Conservation (phyloP, 2,329 filamentous ascomycete genomes). For the Xylariaceae sp. region DNA sequence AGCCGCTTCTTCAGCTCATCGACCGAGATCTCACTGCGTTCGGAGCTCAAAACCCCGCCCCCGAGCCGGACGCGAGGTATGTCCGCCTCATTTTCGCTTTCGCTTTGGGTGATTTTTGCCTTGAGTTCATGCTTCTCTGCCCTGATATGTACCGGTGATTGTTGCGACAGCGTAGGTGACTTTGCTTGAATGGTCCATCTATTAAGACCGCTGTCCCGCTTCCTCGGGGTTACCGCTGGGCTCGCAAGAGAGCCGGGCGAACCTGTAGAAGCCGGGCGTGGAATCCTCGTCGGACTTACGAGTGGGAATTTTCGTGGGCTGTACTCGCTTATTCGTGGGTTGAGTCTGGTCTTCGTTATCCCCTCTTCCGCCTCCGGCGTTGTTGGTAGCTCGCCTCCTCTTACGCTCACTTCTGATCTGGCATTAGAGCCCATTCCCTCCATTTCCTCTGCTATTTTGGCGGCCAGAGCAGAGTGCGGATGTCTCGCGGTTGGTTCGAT, state of each 20-base stretch:
- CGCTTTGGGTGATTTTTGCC: background rate
- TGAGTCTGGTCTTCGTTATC: background rate
- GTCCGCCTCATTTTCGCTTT: background rate
- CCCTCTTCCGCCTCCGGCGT: background rate
- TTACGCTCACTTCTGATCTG: background rate
- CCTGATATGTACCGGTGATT: background rate
- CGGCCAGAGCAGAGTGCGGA: conserved; percentile 1
- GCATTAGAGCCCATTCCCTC: background rate
- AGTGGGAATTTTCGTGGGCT: conserved; percentile 7
- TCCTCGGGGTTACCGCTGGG: conserved; percentile 1
- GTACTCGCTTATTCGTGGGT: conserved; percentile 3
- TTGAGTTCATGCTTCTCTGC: background rate
- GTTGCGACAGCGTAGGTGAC: background rate
- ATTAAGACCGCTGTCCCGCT: background rate
- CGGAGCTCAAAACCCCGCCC: conserved; percentile 8
- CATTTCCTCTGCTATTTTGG: background rate
- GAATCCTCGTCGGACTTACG: conserved; percentile 6
- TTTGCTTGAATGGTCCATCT: background rate
- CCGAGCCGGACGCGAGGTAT: conserved; percentile 3
- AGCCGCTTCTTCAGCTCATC: conserved; percentile 32
- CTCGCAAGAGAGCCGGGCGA: conserved; percentile 4
- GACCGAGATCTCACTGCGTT: conserved; percentile 27
- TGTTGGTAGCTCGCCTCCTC: background rate
- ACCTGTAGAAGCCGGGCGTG: conserved; percentile 1
- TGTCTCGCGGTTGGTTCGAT: conserved; percentile 18